phyloP scores from a whole-genome alignment of 2,329 filamentous ascomycete genomes.

The Neofusicoccum sp. region DNA sequence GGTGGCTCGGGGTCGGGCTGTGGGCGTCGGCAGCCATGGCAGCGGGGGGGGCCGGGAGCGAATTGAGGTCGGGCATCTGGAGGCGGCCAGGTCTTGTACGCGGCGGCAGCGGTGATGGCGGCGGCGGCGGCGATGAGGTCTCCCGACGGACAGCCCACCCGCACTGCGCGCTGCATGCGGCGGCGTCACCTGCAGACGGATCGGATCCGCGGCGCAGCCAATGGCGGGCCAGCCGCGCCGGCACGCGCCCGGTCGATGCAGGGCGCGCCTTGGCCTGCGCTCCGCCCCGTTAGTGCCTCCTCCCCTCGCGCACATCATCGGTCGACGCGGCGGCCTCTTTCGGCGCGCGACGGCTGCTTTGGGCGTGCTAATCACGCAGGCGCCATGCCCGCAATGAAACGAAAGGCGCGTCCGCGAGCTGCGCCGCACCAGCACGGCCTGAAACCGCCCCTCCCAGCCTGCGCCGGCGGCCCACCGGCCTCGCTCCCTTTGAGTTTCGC shows the following conservation, averaged over 20 bases:
- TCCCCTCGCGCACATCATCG: neutral
- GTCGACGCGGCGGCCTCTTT: neutral
- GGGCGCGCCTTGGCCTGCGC: neutral
- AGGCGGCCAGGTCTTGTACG: neutral
- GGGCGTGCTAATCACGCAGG: neutral
- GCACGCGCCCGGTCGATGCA: neutral
- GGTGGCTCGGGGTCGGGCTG: slow-evolving; percentile 3
- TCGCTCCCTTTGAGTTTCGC: slow-evolving; percentile 8
- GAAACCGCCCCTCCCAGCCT: slow-evolving; percentile 10
- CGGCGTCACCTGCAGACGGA: neutral
- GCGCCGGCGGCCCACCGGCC: neutral
- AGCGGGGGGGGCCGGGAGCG: slow-evolving; percentile 52
- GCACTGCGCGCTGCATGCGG: neutral
- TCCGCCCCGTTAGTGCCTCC: neutral
- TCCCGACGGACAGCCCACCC: slow-evolving; percentile 11
- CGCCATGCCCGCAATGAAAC: slow-evolving; percentile 5
- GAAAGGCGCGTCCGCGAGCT: neutral
- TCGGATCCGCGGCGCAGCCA: neutral
- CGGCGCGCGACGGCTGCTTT: neutral
- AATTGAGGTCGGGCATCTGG: slow-evolving; percentile 58
- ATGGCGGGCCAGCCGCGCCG: neutral
- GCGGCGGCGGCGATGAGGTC: neutral
- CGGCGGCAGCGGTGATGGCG: neutral
- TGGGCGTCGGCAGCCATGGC: slow-evolving; percentile 27
- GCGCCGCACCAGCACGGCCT: neutral